Evolutionary conservation across 169 alveolate species (phyloP), one percentile per base, ranked within the genome.

Genomic region (Amoebophrya sp.): DNA sequence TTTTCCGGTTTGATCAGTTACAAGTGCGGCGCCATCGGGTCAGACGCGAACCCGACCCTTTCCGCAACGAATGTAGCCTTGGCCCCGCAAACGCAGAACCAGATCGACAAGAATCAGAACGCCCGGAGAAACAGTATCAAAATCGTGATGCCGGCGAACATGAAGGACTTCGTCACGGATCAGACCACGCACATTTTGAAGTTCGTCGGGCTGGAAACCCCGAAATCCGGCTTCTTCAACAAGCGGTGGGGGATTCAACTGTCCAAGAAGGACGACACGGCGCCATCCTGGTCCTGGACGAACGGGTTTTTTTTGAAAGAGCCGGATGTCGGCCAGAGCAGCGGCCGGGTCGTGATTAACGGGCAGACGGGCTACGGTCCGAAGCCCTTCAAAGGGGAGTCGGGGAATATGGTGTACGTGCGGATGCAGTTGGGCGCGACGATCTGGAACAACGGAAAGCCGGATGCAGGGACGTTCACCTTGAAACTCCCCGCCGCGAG

Each of bases 291-390:
- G 83, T 18, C 39, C 35, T 66, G 83, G 83, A 66, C 83, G 38
- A 25, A 66, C 83, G 91, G 91, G 29, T 89, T 89, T 25, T 39
- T 89, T 39, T 39, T 39, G 91, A 89, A 89, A 55, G 91, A 89
- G 23, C 91, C 40, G 23, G 54, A 41, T 0, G 40, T 32, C 25
- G 77, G 53, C 23, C 38, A n/a, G 14, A 23, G 66, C 77, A 89
- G 35, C 66, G 91, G 66, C 35, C 91, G 91, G 40, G 12, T 89
- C 38, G 39, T 89, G 39, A 41, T 89, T 35, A 89, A 39, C 39
- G 91, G 66, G 14, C 53, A 39, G 39, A 39, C 91, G 12, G 91
- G 91, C 66, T 89, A 89, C 66, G 91, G 91, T 32, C 91, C 91
- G 91, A 39, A 89, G 38, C 91, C 91, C 39, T 89, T 89, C 91